Base-by-base conservation (phyloP, 2,329 filamentous ascomycete genomes). In the Aspergillus cejpii region DNA sequence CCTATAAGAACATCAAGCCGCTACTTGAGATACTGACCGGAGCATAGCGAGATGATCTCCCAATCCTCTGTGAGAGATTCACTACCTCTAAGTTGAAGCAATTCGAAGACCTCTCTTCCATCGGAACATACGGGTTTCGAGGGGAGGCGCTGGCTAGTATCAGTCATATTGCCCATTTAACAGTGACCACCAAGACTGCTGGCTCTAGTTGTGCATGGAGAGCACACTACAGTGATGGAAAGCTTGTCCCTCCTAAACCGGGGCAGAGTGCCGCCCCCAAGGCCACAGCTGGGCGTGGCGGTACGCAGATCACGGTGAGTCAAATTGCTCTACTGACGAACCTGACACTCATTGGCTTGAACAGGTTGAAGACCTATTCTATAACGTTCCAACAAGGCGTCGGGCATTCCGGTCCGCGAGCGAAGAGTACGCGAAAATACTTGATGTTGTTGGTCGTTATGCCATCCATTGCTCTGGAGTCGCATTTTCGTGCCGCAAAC, bases 371-470 rank as follows among this genome's bases (percentile, higher is more conserved):
- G 92, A 98, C 64, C 71, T 98, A 8, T 98, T 98, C 66, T 98
- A 95, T 74, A 98, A 96, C 58, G 81, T 97, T 1, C 90, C 89
- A 0, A 94, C 85, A 6, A 80, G 92, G 19, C 81, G 90, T 27
- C 81, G 83, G 53, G 92, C 94, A 8, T 98, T 98, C 60, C 81
- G 92, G 31, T 97, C 91, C 11, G 73, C 86, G 14, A 87, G 89
- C 28, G 92, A 98, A 61, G 94, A 98, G 64, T 97, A 94, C 71
- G 89, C 94, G 59, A 98, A 97, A 70, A 96, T 98, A 45, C 82
- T 97, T 20, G 92, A 98, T 62, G 81, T 96, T 62, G 85, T 97
- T 6, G 89, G 92, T 11, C 83, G 87, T 34, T 97, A 98, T 68
- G 87, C 92, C 21, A 80, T 98, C 7, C 92, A 98, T 65, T 96